A percentile compares a stretch with the other conserved stretches of the same genome.
Evolutionary conservation across 1,284 basidiomycete genomes (phyloP).

Genomic region (Fomitiporia mediterranea): DNA sequence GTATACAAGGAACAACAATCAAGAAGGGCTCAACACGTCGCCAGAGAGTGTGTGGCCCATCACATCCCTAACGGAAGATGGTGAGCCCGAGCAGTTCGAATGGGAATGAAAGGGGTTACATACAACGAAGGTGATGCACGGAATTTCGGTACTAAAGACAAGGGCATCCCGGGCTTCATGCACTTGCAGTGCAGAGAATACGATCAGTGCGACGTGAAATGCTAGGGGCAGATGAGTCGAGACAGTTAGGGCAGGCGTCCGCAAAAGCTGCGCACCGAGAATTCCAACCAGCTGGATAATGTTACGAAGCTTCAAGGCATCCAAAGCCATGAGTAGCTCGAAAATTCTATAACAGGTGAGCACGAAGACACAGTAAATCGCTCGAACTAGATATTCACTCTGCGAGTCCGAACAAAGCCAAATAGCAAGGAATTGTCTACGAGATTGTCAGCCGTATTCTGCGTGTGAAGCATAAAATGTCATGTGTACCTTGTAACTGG

Average conservation of each 20-base stretch:
- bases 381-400: conserved; percentile 65
- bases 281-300: conserved; percentile 73
- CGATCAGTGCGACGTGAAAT: conserved; percentile 68
- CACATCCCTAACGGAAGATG: conserved; percentile 29
- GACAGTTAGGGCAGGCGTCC: neutral
- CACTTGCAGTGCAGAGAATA: conserved; percentile 70
- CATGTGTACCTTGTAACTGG: conserved; percentile 48
- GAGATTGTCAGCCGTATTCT: neutral
- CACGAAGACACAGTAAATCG: neutral
- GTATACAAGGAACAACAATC: conserved; percentile 38
- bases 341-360: conserved; percentile 22
- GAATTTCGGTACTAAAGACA: conserved; percentile 30
- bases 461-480: neutral
- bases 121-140: conserved; percentile 23
- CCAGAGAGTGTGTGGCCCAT: conserved; percentile 38
- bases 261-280: conserved; percentile 46
- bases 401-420: conserved; percentile 75
- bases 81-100: conserved; percentile 3
- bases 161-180: conserved; percentile 64
- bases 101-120: conserved; percentile 11
- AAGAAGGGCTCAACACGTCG: conserved; percentile 39
- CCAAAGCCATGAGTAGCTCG: conserved; percentile 24
- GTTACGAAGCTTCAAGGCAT: conserved; percentile 70
- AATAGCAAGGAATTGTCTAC: conserved; percentile 79
- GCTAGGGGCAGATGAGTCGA: conserved; percentile 34